Evolutionary conservation across 306 rosid genomes (phyloP), one percentile per base, ranked within the genome.

Genomic region (Acacia confusa): DNA sequence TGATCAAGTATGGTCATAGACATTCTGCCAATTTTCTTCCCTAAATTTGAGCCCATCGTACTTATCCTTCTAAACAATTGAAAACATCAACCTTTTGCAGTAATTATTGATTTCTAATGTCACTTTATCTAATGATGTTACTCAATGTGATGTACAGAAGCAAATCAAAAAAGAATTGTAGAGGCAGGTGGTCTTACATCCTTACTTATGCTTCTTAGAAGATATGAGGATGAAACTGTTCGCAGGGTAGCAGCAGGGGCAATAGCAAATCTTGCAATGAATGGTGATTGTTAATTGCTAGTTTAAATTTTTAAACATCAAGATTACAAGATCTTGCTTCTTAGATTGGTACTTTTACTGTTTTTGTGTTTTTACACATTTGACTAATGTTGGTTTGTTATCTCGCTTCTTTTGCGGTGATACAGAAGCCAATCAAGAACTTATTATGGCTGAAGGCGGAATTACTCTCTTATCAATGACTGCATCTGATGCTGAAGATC

Each of bases 181-280:
- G 98, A 96, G 83, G 83, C 99, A 74, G 99, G 99, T 44, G 99
- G 97, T 81, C 99, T 96, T 77, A 82, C 95, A 78, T 95, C 98
- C 72, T 89, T 95, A 87, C 83, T 95, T 84, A 89, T 88, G 98
- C 99, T 95, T 86, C 98, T 95, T 84, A 89, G 99, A 88, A 92
- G 93, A 88, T 96, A 88, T 32, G 98, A 93, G 84, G 97, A 96
- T 86, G 98, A 96, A 86, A 96, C 98, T 61, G 91, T 96, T 53
- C 94, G 92, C 75, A 90, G 98, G 89, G 99, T 93, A 72, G 99
- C 99, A 66, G 98, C 98, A 57, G 97, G 97, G 86, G 99, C 99
- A 58, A 93, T 96, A 84, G 97, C 99, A 77, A 96, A 96, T 86
- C 98, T 96, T 74, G 99, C 99, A 30, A 92, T 93, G 99, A 96